Conservation (phyloP, 2,329 filamentous ascomycete species). For the Cadophora sp. region DNA sequence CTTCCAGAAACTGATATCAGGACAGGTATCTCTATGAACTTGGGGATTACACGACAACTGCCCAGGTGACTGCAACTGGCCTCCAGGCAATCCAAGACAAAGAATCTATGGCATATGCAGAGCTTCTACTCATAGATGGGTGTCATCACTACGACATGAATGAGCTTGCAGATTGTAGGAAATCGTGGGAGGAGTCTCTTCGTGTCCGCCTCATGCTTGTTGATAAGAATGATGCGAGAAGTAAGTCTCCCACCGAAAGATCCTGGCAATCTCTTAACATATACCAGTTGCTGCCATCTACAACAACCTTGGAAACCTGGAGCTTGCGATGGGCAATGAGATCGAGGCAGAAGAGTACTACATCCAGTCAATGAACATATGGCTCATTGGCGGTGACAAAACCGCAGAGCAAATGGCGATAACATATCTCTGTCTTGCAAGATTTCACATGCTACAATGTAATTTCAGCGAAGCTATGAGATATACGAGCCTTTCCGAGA, state of each 20-base stretch:
- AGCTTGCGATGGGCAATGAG: conserved; percentile 25
- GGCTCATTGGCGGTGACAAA: conserved; percentile 24
- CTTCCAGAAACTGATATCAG: no score
- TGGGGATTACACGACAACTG: conserved; percentile 26
- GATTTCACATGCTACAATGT: conserved; percentile 22
- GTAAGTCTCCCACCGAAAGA: conserved; percentile 1
- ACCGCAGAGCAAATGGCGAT: conserved; percentile 29
- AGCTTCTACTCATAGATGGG: conserved; percentile 23
- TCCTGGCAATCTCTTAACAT: neutral
- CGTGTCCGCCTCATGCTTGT: conserved; percentile 23
- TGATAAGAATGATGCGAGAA: conserved; percentile 12
- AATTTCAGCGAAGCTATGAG: conserved; percentile 25
- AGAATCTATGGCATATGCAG: conserved; percentile 23
- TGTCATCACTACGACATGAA: conserved; percentile 32
- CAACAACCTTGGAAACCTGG: conserved; percentile 38
- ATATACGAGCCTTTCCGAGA: conserved; percentile 24
- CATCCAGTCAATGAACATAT: conserved; percentile 28
- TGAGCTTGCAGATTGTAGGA: conserved; percentile 29
- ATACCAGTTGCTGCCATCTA: conserved; percentile 16
- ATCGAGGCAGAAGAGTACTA: conserved; percentile 32
- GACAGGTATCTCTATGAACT: conserved; percentile 30
- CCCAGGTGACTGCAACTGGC: conserved; percentile 7
- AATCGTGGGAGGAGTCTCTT: conserved; percentile 24
- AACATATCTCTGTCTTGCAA: conserved; percentile 30
- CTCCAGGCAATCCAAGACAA: conserved; percentile 25